Evolutionary conservation across 805 yeast genomes (phyloP), one percentile per base, ranked within the genome.

Genomic region (Priceomyces carsonii): DNA sequence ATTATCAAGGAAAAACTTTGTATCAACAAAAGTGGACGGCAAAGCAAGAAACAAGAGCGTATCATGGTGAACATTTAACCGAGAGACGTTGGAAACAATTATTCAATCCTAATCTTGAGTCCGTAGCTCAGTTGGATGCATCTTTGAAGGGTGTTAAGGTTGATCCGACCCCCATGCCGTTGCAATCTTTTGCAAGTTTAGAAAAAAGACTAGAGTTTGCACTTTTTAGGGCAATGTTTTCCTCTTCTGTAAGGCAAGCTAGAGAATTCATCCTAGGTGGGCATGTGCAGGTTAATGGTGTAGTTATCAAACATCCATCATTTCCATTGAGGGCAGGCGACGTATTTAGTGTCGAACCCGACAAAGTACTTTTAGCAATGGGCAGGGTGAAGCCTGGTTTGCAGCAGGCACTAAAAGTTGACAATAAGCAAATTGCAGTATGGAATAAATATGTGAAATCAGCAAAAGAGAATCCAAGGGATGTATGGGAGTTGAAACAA

Each of bases 181-280:
- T 89, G 53, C 98, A 93, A 65, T 85, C 96, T 1, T 91, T 71
- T 61, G 95, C 95, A 3, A 81, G 82, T 2, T 66, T 91, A 44
- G 99, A 91, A 61, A 85, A 83, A 54, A 74, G 99, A 56, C 71
- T 91, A 20, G 99, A 91, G 59, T 77, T 84, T 55, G 97, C 96
- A 2, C 51, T 91, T 8, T 93, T 87, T 67, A 80, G 99, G 62
- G 72, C 96, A 13, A 74, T 91, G 85, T 89, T 91, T 68, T 96
- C 98, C 4, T 78, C 95, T 4, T 85, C 95, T 6, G 79, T 88
- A 3, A 81, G 97, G 70, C 98, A 91, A 63, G 96, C 99, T 2
- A 78, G 96, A 48, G 89, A 85, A 55, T 88, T 85, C 51, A 81
- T 93, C 40, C 61, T 85, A 10, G 80, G 79, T 30, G 95, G 95